Evolutionary conservation across 2,329 filamentous ascomycete species (phyloP).

Genomic region (Colletotrichum brevisporum): DNA sequence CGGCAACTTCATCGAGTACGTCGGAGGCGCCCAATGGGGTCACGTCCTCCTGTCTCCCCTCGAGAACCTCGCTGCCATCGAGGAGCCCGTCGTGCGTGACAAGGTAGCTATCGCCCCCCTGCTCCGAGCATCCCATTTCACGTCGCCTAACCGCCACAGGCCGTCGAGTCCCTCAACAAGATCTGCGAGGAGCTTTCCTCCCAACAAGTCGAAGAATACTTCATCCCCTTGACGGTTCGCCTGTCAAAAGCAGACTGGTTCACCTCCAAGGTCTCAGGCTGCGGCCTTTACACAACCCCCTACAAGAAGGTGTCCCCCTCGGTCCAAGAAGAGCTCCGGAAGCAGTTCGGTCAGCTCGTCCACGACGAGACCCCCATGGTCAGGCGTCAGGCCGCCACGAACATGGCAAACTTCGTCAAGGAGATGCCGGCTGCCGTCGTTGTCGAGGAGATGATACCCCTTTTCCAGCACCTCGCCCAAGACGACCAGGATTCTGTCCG

Average conservation of each 20-base stretch:
- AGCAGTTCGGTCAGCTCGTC: slow-evolving; percentile 92
- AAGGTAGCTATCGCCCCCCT: slow-evolving; percentile 74
- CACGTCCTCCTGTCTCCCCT: slow-evolving; percentile 97
- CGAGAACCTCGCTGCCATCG: slow-evolving; percentile 98
- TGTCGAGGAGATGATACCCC: slow-evolving; percentile 98
- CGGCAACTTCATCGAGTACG: slow-evolving; percentile 96
- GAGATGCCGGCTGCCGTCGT: slow-evolving; percentile 93
- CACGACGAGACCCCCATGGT: slow-evolving; percentile 99
- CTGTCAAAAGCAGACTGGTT: slow-evolving; percentile 99
- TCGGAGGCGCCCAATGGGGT: slow-evolving; percentile 92
- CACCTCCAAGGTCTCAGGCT: slow-evolving; percentile 98
- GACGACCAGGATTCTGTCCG: slow-evolving; percentile 99
- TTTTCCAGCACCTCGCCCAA: slow-evolving; percentile 96
- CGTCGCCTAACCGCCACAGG: slow-evolving; percentile 65
- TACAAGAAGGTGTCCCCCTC: slow-evolving; percentile 91
- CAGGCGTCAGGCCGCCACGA: slow-evolving; percentile 94
- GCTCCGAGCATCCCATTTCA: slow-evolving; percentile 26
- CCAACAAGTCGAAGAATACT: slow-evolving; percentile 95
- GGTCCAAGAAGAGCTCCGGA: slow-evolving; percentile 91
- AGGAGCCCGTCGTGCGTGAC: slow-evolving; percentile 96
- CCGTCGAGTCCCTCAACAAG: slow-evolving; percentile 99
- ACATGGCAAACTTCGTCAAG: slow-evolving; percentile 97
- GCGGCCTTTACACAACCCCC: slow-evolving; percentile 92
- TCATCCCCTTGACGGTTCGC: slow-evolving; percentile 94
- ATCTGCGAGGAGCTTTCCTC: slow-evolving; percentile 94